A percentile compares a stretch with the other conserved stretches of the same genome.
phyloP scores from a whole-genome alignment of 2,329 filamentous ascomycete genomes.

The Calonectria naviculata region DNA sequence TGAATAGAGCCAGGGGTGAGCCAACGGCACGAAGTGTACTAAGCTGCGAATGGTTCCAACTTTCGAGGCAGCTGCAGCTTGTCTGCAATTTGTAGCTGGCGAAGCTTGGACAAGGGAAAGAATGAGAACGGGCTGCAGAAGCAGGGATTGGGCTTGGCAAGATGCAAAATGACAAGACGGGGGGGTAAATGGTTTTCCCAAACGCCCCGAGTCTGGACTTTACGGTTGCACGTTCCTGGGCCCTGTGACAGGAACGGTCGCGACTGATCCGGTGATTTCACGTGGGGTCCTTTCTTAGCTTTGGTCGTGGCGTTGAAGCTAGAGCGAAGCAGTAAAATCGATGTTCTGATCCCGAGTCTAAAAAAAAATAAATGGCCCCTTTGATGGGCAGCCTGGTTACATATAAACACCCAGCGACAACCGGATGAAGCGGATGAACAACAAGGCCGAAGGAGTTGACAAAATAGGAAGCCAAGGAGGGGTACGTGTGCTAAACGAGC shows the following conservation, averaged over 20 bases:
- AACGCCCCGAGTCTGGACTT: background rate
- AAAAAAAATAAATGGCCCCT: background rate
- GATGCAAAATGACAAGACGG: background rate
- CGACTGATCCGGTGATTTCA: background rate
- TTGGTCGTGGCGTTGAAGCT: background rate
- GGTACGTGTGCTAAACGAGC: background rate
- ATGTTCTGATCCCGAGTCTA: background rate
- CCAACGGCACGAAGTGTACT: background rate
- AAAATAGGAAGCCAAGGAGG: conserved; percentile 1
- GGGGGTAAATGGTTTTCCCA: background rate
- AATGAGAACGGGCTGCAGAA: no score
- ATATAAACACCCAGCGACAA: background rate
- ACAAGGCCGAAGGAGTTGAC: background rate
- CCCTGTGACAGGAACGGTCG: background rate
- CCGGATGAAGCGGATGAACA: background rate
- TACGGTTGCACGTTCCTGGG: background rate
- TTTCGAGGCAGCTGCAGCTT: background rate
- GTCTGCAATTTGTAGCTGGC: background rate
- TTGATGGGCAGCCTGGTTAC: background rate
- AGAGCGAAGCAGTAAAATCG: background rate
- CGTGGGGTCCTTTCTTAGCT: background rate
- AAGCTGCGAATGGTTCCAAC: background rate
- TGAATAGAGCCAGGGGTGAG: background rate
- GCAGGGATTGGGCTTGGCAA: background rate
- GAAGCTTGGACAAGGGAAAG: background rate